Evolutionary conservation across 306 rosid species (phyloP).

Genomic region (Castanea sativa): DNA sequence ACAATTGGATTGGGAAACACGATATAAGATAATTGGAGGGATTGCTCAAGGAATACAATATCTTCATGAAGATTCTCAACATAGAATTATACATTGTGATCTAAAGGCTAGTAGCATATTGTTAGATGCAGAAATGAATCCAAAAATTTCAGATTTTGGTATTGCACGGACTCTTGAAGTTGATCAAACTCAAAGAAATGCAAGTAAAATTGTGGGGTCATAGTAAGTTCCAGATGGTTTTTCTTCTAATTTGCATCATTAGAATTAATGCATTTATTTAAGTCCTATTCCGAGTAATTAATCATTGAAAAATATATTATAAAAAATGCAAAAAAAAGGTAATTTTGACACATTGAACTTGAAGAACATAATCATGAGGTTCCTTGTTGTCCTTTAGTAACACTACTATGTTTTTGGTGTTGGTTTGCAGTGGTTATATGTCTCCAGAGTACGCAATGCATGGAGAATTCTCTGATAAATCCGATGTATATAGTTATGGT

Average conservation of each 20-base stretch:
- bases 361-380: too few relatives aligned
- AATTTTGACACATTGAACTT: too few relatives aligned
- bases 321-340: too few relatives aligned
- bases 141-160: conserved; percentile 35
- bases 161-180: conserved; percentile 9
- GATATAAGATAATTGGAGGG: conserved; percentile 32
- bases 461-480: conserved; percentile 17
- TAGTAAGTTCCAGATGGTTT: neutral
- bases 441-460: conserved; percentile 24
- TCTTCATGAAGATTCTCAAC: conserved; percentile 34
- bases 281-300: too few relatives aligned
- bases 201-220: conserved; percentile 8
- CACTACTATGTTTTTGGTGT: neutral
- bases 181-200: conserved; percentile 21
- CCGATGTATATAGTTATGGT: conserved; percentile 24
- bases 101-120: conserved; percentile 33
- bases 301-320: too few relatives aligned
- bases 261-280: neutral
- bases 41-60: conserved; percentile 30
- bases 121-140: conserved; percentile 24
- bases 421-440: conserved; percentile 21
- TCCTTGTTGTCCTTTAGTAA: too few relatives aligned
- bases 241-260: neutral
- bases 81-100: conserved; percentile 33
- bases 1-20: conserved; percentile 25